Percentiles rank a stretch among this genome's conserved stretches.
Evolutionary conservation across 306 rosid genomes (phyloP).

Genomic region (Cyclanthera cordifolia): DNA sequence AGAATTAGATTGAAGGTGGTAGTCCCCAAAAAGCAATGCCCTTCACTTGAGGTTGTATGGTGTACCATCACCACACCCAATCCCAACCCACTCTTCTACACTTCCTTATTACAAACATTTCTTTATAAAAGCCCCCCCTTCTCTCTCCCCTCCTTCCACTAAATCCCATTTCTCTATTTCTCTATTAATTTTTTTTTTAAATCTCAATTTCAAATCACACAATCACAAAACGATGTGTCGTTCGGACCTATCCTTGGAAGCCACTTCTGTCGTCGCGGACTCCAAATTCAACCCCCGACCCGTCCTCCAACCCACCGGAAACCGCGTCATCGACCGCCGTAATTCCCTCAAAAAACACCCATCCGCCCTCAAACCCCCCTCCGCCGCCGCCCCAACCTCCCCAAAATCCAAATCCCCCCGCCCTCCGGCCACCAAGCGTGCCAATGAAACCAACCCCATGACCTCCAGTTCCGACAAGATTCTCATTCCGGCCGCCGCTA

Average conservation of each 20-base stretch:
- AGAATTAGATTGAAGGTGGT: neutral
- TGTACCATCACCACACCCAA: too few relatives aligned
- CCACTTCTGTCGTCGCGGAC: constrained; percentile 15
- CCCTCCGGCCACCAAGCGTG: constrained; percentile 63
- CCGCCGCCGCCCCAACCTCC: constrained; percentile 25
- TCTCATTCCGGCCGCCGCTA: constrained; percentile 18
- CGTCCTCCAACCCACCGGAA: constrained; percentile 82
- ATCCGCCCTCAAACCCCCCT: constrained; percentile 25
- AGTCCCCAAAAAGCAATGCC: too few relatives aligned
- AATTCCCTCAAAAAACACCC: constrained; percentile 48
- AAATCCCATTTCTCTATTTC: neutral
- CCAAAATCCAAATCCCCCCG: constrained; percentile 72
- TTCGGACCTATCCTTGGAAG: constrained; percentile 48
- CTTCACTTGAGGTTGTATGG: too few relatives aligned
- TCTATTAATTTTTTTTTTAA: neutral
- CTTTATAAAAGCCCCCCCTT: neutral
- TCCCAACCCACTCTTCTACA: too few relatives aligned
- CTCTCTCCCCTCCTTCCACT: neutral
- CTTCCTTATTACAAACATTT: neutral
- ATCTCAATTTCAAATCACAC: neutral
- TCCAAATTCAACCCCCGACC: constrained; percentile 61
- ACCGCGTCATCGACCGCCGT: constrained; percentile 56
- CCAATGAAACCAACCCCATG: constrained; percentile 47
- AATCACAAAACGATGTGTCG: constrained; percentile 39
- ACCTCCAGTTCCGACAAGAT: constrained; percentile 54